Evolutionary conservation across 495 filamentous ascomycete species (phyloP), one percentile per base, ranked within the genome.

Genomic region (Astrocystis sublimbata): DNA sequence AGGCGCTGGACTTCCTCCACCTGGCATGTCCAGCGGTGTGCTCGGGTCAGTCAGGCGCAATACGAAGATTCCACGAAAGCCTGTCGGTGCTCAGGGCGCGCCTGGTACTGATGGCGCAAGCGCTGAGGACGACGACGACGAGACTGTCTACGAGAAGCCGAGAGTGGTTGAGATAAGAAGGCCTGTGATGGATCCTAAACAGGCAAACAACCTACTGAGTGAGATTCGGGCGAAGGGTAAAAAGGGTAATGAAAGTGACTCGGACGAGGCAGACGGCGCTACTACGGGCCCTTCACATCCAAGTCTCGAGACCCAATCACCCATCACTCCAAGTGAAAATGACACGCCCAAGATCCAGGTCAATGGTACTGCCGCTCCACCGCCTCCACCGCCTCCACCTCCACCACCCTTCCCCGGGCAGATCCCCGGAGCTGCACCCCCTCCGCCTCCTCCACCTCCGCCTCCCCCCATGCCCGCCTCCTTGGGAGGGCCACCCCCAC

Each of bases 181-280:
- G 47, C 91, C 91, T 9, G 88, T 89, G 65, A 80, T 96, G 82
- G 85, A 88, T 67, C 79, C 88, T 40, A 82, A 84, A 66, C 88
- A 93, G 69, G 86, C 88, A 21, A 86, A 86, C 63, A 90, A 86
- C 21, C 80, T 96, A 49, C 78, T 97, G 15, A 87, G 83, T 62
- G 93, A 98, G 72, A 89, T 98, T 66, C 83, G 89, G 30, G 81
- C 83, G 31, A 96, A 90, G 75, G 83, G 93, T 70, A 87, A 85
- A 62, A 85, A 77, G 63, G 87, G 86, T 63, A 92, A 92, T 66
- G 83, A 75, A 36, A 88, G 84, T 62, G 90, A 90, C 60, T 89
- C 88, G 60, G 90, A 92, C 56, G 84, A 85, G 26, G 79, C 70
- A 35, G 89, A 90, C 67, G 90, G 88, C 38, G 80, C 91, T 57